Conservation (phyloP, 2,329 filamentous ascomycete genomes). For the Cadophora sp. region DNA sequence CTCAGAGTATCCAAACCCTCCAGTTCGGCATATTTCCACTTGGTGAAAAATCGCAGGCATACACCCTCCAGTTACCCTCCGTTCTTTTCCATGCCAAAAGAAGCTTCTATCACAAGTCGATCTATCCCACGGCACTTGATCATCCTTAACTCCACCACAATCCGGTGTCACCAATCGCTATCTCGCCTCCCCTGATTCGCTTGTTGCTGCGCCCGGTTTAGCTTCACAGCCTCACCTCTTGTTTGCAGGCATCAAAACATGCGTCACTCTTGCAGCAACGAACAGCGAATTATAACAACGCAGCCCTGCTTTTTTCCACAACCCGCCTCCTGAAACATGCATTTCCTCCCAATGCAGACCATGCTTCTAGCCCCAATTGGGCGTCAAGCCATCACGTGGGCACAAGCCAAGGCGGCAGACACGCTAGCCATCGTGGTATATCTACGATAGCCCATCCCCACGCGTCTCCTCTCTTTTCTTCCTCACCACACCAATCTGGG, state of each 20-base stretch:
- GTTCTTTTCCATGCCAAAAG: too few species aligned
- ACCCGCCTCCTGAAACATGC: constrained; percentile 11
- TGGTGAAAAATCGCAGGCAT: too few species aligned
- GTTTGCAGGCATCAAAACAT: constrained; percentile 28
- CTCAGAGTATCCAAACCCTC: too few species aligned
- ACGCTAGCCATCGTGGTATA: constrained; percentile 22
- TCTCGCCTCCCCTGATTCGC: constrained; percentile 23
- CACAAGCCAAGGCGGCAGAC: constrained; percentile 26
- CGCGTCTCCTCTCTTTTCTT: constrained; percentile 34
- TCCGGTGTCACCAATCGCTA: neutral
- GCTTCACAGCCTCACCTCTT: neutral
- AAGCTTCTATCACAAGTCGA: neutral
- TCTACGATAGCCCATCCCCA: constrained; percentile 23
- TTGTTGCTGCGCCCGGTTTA: constrained; percentile 22
- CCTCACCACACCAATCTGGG: constrained; percentile 46
- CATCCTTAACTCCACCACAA: neutral
- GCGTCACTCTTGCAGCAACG: constrained; percentile 23
- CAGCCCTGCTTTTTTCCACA: constrained; percentile 1
- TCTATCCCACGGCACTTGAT: neutral
- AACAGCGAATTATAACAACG: constrained; percentile 21
- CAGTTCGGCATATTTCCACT: too few species aligned
- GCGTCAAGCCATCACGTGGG: constrained; percentile 27
- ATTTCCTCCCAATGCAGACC: constrained; percentile 7
- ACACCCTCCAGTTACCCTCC: too few species aligned
- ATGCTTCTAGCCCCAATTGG: constrained; percentile 7